Base-by-base conservation (phyloP, 805 yeast genomes). In the Wickerhamiella brachini region DNA sequence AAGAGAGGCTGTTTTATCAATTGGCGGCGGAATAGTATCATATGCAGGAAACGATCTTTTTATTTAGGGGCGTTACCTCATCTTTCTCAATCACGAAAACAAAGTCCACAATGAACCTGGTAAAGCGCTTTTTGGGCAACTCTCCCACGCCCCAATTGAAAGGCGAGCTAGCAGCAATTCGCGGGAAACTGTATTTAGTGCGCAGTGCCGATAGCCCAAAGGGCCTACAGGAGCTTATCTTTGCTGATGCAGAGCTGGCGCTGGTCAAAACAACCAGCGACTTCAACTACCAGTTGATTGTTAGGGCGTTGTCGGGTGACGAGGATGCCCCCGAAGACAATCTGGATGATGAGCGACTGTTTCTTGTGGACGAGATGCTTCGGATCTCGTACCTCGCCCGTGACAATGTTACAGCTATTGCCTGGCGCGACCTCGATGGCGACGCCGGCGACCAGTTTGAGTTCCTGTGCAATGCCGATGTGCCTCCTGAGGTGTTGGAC, bases 361-460 rank as follows among this genome's bases (percentile, higher is more conserved):
- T 84, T 59, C 68, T 80, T 31, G 74, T 93, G 29, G 78, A 78
- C 56, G 78, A 77, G 53, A 75, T 75, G 2, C 68, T 90, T 51
- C 68, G 73, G 41, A 70, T 89, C 48, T 72, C 78, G 53, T 72
- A 76, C 51, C 71, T 71, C 52, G 71, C 75, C 51, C 74, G 75
- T 49, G 76, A 78, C 38, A 84, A 81, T 1, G 68, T 74, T 3
- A 68, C 72, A 41, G 78, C 81, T 1, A 74, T 90, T 24, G 71
- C 82, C 0, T 90, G 97, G 97, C 72, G 69, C 13, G 95, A 93
- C 64, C 62, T 79, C 38, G 80, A 79, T 44, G 96, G 95, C n/a
- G 96, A 89, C 59, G 72, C 74, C 5, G 96, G 87, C 22, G 97
- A 89, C 61, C 68, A 72, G 55, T 87, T 83, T 65, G 95, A 88